Evolutionary conservation across 805 yeast species (phyloP).

Genomic region (Diddensiella transvaalensis): DNA sequence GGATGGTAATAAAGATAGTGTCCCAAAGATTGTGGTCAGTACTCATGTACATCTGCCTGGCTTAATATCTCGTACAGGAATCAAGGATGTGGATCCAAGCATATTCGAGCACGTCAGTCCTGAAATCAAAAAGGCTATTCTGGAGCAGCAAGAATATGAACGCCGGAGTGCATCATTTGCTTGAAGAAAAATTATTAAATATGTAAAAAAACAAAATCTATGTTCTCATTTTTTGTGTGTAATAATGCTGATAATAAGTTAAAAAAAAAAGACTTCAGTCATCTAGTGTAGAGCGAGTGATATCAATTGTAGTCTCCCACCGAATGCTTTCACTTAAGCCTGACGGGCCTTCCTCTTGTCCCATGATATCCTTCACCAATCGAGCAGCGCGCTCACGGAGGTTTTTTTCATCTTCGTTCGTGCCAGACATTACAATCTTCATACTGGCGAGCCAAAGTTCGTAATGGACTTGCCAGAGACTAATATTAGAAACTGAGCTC

Average conservation of each 20-base stretch:
- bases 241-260: background rate
- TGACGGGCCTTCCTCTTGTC: conserved; percentile 19
- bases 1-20: conserved; percentile 20
- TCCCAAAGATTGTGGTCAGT: conserved; percentile 16
- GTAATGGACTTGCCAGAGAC: conserved; percentile 44
- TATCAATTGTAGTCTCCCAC: conserved; percentile 39
- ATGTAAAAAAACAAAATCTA: background rate
- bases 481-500: conserved; percentile 29
- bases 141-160: conserved; percentile 25
- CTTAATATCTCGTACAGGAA: conserved; percentile 58
- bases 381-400: conserved; percentile 32
- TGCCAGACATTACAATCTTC: conserved; percentile 34
- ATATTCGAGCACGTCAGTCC: conserved; percentile 54
- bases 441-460: conserved; percentile 40
- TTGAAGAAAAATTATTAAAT: conserved; percentile 12
- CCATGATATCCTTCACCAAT: conserved; percentile 27
- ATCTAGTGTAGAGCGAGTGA: conserved; percentile 22
- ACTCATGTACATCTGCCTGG: conserved; percentile 38
- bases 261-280: background rate
- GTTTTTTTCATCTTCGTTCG: conserved; percentile 31
- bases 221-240: background rate
- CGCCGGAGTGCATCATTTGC: conserved; percentile 2
- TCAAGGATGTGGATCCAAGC: conserved; percentile 53
- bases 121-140: conserved; percentile 45
- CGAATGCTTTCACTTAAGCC: conserved; percentile 14